Evolutionary conservation across 1,139 yeast species (phyloP).

Genomic region (Protomyces inouyei): DNA sequence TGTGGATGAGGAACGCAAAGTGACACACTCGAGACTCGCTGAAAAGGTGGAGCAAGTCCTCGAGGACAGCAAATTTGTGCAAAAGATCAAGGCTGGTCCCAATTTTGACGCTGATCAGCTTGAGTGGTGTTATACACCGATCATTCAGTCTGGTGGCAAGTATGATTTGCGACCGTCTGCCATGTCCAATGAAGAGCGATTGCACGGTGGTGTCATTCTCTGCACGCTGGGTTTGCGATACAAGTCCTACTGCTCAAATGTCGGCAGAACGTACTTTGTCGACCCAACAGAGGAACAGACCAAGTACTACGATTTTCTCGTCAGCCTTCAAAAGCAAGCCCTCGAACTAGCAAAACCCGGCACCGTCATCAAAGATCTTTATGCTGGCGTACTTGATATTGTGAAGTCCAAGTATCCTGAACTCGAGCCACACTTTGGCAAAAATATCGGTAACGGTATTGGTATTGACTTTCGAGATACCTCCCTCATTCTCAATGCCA

Average conservation of each 20-base stretch:
- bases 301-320: constrained; percentile 68
- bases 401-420: constrained; percentile 57
- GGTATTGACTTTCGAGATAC: constrained; percentile 91
- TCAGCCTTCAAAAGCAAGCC: constrained; percentile 58
- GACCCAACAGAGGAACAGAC: constrained; percentile 80
- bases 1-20: constrained; percentile 78
- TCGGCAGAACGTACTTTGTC: constrained; percentile 82
- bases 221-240: constrained; percentile 84
- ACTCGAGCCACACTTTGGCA: constrained; percentile 60
- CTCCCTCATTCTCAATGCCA: constrained; percentile 63
- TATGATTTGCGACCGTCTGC: constrained; percentile 86
- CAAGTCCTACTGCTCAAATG: constrained; percentile 81
- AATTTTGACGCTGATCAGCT: constrained; percentile 61
- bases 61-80: constrained; percentile 68
- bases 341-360: constrained; percentile 62
- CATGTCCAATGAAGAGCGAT: constrained; percentile 58
- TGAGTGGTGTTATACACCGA: constrained; percentile 95
- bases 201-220: constrained; percentile 74
- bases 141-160: constrained; percentile 81
- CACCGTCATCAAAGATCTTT: constrained; percentile 58
- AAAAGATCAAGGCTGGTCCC: constrained; percentile 27
- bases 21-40: constrained; percentile 67
- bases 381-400: constrained; percentile 56
- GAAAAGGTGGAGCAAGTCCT: constrained; percentile 76
- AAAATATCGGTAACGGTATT: constrained; percentile 82